Evolutionary conservation across 1,284 basidiomycete genomes (phyloP).

Genomic region (Rhodotorula sp.): DNA sequence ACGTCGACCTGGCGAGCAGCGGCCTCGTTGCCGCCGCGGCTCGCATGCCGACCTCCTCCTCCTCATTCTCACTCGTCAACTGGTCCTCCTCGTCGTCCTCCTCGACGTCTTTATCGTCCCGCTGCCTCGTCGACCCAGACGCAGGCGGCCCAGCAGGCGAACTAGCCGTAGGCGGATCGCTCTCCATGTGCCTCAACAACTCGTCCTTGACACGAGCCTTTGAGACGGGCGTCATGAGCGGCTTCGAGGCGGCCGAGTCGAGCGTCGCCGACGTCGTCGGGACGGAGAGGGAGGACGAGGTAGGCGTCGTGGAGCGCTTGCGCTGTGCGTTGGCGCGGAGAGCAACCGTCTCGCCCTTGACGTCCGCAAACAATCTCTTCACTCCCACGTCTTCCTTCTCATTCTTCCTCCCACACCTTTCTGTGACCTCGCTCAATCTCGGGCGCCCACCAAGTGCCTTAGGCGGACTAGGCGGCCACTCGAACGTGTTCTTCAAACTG

Average conservation of each 20-base stretch:
- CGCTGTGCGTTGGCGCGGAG: background rate
- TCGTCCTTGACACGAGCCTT: slow-evolving; percentile 23
- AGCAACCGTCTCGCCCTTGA: slow-evolving; percentile 11
- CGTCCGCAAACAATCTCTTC: background rate
- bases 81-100: slow-evolving; percentile 1
- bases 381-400: background rate
- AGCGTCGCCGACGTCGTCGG: background rate
- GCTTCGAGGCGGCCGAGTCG: background rate
- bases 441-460: slow-evolving; percentile 9
- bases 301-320: background rate
- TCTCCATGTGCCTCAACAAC: slow-evolving; percentile 35
- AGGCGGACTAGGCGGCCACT: slow-evolving; percentile 34
- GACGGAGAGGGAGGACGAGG: background rate
- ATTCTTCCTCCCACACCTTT: background rate
- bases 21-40: too few species aligned
- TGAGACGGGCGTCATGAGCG: background rate
- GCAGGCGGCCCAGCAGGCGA: slow-evolving; percentile 22
- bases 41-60: background rate
- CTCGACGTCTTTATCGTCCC: background rate
- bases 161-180: slow-evolving; percentile 30
- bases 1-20: too few species aligned
- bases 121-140: slow-evolving; percentile 10
- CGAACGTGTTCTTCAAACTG: slow-evolving; percentile 34
- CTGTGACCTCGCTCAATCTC: slow-evolving; percentile 15
- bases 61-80: background rate